Percentiles rank a stretch among this genome's conserved stretches.
Evolutionary conservation across 176 grass and related monocot genomes (phyloP).

Genomic region (Panicum miliaceum): DNA sequence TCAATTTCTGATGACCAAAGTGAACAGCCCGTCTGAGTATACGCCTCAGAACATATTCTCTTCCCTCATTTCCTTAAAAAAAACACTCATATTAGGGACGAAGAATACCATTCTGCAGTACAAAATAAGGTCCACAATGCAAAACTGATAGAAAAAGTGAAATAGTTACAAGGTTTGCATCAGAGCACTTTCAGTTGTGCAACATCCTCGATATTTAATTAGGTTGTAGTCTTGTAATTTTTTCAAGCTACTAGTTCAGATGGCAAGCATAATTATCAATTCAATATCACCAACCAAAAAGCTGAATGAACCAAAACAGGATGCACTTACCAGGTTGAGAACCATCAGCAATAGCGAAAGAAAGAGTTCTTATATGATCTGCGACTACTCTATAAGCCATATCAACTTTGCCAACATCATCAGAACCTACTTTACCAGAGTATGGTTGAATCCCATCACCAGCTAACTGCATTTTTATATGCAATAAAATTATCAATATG

Average conservation of each 20-base stretch:
- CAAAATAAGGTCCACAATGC: background rate
- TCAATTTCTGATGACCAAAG: constrained; percentile 87
- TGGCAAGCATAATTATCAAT: constrained; percentile 10
- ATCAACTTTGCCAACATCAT: constrained; percentile 89
- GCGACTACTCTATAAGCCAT: constrained; percentile 99
- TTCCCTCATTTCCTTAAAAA: constrained; percentile 83
- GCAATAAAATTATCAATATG: constrained; percentile 34
- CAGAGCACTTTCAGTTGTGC: background rate
- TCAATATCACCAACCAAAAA: background rate
- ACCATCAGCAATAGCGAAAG: constrained; percentile 88
- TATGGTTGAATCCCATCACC: constrained; percentile 66
- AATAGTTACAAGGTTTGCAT: background rate
- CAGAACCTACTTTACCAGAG: constrained; percentile 68
- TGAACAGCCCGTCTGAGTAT: constrained; percentile 93
- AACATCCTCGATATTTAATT: constrained; percentile 7
- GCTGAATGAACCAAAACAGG: constrained; percentile 3
- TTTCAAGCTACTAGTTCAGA: background rate
- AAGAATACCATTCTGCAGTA: background rate
- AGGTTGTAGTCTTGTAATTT: background rate
- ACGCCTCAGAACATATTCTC: constrained; percentile 95
- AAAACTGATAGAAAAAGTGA: constrained; percentile 18
- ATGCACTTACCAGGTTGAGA: constrained; percentile 75
- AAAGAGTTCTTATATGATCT: constrained; percentile 95
- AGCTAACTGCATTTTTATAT: constrained; percentile 54
- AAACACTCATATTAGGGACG: background rate